phyloP scores from a whole-genome alignment of 1,284 basidiomycete species.

The Ceratobasidium sp. region DNA sequence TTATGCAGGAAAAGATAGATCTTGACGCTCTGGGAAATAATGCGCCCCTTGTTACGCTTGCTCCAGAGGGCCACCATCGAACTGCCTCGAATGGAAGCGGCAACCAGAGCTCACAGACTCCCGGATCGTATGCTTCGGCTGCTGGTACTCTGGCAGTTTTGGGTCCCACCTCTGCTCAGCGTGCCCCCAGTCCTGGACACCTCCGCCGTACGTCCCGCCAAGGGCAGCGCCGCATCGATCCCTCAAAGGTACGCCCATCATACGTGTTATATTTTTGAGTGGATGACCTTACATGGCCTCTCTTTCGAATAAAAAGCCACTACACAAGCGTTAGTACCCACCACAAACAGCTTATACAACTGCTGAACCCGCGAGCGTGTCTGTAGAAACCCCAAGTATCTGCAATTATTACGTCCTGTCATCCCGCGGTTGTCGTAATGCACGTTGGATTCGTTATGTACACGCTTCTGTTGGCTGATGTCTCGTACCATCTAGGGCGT shows the following conservation, averaged over 20 bases:
- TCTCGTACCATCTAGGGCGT: slow-evolving; percentile 11
- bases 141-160: slow-evolving; percentile 25
- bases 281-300: not conserved
- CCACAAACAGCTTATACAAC: not conserved
- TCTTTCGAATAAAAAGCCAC: slow-evolving; percentile 6
- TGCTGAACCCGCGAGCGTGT: not conserved
- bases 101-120: not conserved
- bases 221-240: slow-evolving; percentile 33
- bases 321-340: slow-evolving; percentile 32
- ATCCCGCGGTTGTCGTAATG: slow-evolving; percentile 39
- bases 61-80: not conserved
- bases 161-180: not conserved
- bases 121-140: slow-evolving; percentile 26
- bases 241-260: slow-evolving; percentile 19
- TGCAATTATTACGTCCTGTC: slow-evolving; percentile 41
- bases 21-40: not conserved
- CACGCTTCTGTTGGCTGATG: not conserved
- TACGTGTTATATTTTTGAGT: not conserved
- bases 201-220: not conserved
- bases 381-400: slow-evolving; percentile 35
- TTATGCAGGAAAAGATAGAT: slow-evolving; percentile 41
- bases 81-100: not conserved
- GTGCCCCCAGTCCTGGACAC: slow-evolving; percentile 34
- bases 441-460: not conserved
- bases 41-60: not conserved